Base-by-base conservation (phyloP, 2,329 filamentous ascomycete species). In the Cryphonectria parasitica region DNA sequence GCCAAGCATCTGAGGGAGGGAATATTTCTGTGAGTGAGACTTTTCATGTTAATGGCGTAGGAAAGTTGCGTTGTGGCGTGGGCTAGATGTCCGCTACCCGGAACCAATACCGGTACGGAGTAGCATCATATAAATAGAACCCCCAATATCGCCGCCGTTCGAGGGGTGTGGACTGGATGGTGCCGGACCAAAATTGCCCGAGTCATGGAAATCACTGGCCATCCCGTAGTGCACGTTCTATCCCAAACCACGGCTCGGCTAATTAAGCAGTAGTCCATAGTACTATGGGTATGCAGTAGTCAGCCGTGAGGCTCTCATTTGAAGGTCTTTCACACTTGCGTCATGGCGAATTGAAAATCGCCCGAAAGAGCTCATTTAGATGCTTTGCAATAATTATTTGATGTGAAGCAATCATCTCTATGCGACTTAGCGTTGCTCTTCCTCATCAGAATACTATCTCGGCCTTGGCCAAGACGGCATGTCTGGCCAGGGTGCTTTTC, bases 61-160 rank as follows among this genome's bases (percentile, higher is more conserved):
- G 36, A 36, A 17, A 62, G 25, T 11, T 15, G 45, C 28, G 41
- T 61, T n/a, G 63, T 65, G 43, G 63, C 63, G 17, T 52, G 28
- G 63, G 3, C 63, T 43, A 28, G 31, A 13, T 22, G 63, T 4
- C 49, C 41, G 41, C 63, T 65, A 31, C 39, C 62, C 39, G 62
- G 62, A 45, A 52, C 41, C 41, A 45, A 58, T 52, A 69, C 60
- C 52, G 4, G 52, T 31, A 58, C 25, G 54, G 28, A 34, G 54
- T 34, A 58, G 54, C 28, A 58, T 58, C 54, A 65, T 66, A 69
- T 68, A 68, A 71, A 69, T 71, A 71, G 69, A 68, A 69, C 28
- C 41, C 28, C 49, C 31, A 31, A 52, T 13, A 49, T 58, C 67
- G 43, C 41, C 45, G 61, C 68, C 34, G 56, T 64, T 45, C 15